phyloP scores from a whole-genome alignment of 2,329 filamentous ascomycete genomes.

The Mycosphaerelloides madeirae region DNA sequence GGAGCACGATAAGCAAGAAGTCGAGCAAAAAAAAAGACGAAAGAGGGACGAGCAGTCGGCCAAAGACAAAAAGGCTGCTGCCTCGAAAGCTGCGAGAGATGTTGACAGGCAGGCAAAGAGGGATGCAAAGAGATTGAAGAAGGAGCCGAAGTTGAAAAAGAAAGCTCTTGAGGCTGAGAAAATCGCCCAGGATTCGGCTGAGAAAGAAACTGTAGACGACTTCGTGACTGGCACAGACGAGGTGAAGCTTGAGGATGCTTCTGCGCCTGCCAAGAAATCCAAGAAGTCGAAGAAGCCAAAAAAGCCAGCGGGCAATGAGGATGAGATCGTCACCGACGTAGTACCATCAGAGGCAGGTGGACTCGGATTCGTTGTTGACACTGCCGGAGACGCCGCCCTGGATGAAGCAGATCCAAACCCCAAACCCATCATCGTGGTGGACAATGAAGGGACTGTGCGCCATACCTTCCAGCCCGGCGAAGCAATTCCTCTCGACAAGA shows the following conservation, averaged over 20 bases:
- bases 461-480: conserved; percentile 8
- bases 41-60: conserved; percentile 3
- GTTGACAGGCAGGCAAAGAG: conserved; percentile 10
- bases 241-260: conserved; percentile 34
- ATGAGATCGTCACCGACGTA: neutral
- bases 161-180: conserved; percentile 1
- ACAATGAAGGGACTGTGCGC: conserved; percentile 12
- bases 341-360: neutral
- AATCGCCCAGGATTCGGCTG: neutral
- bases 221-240: conserved; percentile 1
- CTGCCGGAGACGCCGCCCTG: conserved; percentile 12
- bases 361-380: conserved; percentile 14
- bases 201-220: neutral
- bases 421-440: conserved; percentile 9
- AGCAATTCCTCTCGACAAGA: conserved; percentile 15
- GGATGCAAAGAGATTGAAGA: neutral
- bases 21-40: conserved; percentile 5
- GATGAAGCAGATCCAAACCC: neutral
- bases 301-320: conserved; percentile 4
- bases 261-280: conserved; percentile 25
- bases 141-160: conserved; percentile 6
- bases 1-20: neutral
- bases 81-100: conserved; percentile 13
- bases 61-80: conserved; percentile 6
- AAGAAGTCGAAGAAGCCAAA: conserved; percentile 21